Conservation (phyloP, 2,329 filamentous ascomycete genomes). For the Aspergillus sp. region DNA sequence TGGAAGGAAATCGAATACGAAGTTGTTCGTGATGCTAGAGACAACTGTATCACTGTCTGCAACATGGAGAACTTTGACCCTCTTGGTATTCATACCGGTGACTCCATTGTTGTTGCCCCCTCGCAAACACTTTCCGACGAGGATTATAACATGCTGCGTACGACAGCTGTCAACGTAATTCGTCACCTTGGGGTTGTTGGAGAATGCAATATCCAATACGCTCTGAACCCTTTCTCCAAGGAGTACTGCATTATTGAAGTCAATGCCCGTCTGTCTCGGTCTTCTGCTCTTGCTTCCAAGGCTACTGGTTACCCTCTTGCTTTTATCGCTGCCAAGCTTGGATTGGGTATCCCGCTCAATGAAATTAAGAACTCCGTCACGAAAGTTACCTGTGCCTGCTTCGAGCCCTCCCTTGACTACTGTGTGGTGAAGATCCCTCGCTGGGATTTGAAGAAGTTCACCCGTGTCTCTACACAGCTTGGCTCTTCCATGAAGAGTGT, state of each 20-base stretch:
- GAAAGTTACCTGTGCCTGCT: slow-evolving; percentile 93
- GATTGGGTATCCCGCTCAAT: slow-evolving; percentile 90
- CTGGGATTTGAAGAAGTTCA: slow-evolving; percentile 99
- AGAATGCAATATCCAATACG: slow-evolving; percentile 99
- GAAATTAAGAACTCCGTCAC: slow-evolving; percentile 96
- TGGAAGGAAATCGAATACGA: slow-evolving; percentile 99
- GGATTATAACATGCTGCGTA: slow-evolving; percentile 98
- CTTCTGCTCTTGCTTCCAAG: slow-evolving; percentile 93
- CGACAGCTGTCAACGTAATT: slow-evolving; percentile 95
- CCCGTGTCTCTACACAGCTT: slow-evolving; percentile 89
- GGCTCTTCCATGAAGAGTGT: slow-evolving; percentile 99
- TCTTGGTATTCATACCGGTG: slow-evolving; percentile 94
- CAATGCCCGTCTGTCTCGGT: slow-evolving; percentile 92
- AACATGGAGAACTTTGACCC: slow-evolving; percentile 99
- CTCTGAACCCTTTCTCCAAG: slow-evolving; percentile 87
- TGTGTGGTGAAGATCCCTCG: slow-evolving; percentile 98
- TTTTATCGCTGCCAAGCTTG: slow-evolving; percentile 95
- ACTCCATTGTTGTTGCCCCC: slow-evolving; percentile 96
- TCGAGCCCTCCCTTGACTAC: slow-evolving; percentile 97
- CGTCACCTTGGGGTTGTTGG: slow-evolving; percentile 95
- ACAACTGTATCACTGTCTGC: slow-evolving; percentile 99
- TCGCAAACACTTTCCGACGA: slow-evolving; percentile 96
- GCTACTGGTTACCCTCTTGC: slow-evolving; percentile 94
- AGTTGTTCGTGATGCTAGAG: slow-evolving; percentile 88
- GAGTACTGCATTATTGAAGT: slow-evolving; percentile 99